Percentiles rank a stretch among this genome's conserved stretches.
These are phyloP conservation scores for Globisporangium canariense DNA, from an alignment of 352 stramenopile species.

Conservation along the genomic window DNA sequence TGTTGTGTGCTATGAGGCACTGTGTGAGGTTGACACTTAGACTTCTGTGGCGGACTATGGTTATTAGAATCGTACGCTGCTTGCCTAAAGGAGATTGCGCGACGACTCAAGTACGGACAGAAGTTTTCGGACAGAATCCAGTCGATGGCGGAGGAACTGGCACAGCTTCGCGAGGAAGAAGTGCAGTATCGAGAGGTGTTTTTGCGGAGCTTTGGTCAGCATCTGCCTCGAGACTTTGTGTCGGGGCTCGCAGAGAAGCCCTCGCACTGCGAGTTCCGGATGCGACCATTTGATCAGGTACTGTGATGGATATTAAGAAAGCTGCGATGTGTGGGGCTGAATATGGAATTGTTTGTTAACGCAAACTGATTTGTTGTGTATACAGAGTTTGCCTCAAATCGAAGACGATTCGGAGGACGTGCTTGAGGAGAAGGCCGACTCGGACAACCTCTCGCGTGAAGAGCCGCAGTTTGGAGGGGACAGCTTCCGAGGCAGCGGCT, in stretches of 20 bases:
- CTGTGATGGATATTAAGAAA: background rate
- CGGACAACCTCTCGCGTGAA: constrained; percentile 2
- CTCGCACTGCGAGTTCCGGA: constrained; percentile 86
- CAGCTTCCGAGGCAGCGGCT: constrained; percentile 14
- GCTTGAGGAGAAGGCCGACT: constrained; percentile 30
- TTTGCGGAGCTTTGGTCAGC: constrained; percentile 69
- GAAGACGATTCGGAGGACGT: constrained; percentile 33
- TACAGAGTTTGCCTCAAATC: constrained; percentile 63
- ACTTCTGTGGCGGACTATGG: background rate
- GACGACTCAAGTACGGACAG: constrained; percentile 63
- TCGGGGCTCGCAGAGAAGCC: constrained; percentile 81
- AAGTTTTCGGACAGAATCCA: constrained; percentile 81
- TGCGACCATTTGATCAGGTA: constrained; percentile 80
- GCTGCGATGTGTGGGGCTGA: background rate
- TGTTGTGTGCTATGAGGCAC: background rate
- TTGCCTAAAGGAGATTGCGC: constrained; percentile 77
- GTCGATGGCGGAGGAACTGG: constrained; percentile 83
- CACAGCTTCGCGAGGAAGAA: constrained; percentile 78
- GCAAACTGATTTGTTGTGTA: background rate
- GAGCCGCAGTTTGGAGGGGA: constrained; percentile 18
- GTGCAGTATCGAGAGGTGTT: constrained; percentile 76
- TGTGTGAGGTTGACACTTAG: background rate
- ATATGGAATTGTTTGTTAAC: background rate
- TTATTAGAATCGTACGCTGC: constrained; percentile 65
- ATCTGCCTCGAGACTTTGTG: constrained; percentile 81